phyloP scores from a whole-genome alignment of 2,329 filamentous ascomycete genomes.

The Alternaria panax region DNA sequence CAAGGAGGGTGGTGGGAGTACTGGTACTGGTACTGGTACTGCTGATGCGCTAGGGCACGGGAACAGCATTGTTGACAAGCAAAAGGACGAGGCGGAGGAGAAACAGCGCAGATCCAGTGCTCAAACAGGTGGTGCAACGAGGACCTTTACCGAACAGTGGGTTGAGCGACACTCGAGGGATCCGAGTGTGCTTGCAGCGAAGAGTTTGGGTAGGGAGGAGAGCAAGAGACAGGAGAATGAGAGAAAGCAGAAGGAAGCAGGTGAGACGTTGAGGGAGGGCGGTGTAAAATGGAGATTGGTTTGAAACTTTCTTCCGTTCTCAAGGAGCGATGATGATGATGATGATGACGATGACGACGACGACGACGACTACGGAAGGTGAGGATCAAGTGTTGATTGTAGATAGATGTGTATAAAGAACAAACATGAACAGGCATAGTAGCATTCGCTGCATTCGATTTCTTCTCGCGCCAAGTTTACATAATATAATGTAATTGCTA shows the following conservation, averaged over 20 bases:
- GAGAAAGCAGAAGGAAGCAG: not conserved
- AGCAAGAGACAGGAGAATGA: not conserved
- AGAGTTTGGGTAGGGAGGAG: not conserved
- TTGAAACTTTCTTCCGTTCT: not conserved
- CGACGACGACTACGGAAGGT: no score
- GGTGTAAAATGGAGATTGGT: not conserved
- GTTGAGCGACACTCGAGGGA: constrained; percentile 26
- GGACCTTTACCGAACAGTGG: constrained; percentile 29
- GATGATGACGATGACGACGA: no score
- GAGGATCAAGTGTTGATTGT: no score
- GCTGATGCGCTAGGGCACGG: no score
- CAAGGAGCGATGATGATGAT: no score
- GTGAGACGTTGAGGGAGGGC: not conserved
- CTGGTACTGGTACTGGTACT: no score
- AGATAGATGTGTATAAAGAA: no score
- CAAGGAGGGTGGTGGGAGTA: no score
- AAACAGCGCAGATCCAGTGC: not conserved
- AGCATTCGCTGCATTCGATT: no score
- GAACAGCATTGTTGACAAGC: not conserved
- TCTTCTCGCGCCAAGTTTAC: no score
- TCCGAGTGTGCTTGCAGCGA: constrained; percentile 7
- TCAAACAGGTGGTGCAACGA: constrained; percentile 16
- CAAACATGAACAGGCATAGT: no score
- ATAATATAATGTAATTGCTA: no score
- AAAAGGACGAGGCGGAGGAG: not conserved